Evolutionary conservation across 148 eudicot genomes (phyloP).

Genomic region (Vaccinium macrocarpon): DNA sequence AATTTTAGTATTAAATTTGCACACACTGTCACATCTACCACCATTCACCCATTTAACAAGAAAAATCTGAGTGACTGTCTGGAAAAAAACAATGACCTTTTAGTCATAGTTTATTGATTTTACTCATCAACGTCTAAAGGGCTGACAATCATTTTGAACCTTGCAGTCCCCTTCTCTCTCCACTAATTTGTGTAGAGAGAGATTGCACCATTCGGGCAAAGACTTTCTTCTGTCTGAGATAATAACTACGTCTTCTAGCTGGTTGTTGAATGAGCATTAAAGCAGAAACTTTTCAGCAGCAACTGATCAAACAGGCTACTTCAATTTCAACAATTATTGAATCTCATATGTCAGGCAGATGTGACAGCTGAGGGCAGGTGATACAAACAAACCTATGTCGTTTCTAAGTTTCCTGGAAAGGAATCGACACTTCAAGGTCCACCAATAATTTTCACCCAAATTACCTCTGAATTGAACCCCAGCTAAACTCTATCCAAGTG

Average conservation of each 20-base stretch:
- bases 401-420: not conserved
- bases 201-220: slow-evolving; percentile 1
- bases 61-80: not conserved
- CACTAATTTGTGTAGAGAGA: slow-evolving; percentile 14
- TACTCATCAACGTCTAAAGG: not conserved
- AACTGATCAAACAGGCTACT: slow-evolving; percentile 14
- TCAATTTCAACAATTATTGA: slow-evolving; percentile 13
- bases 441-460: slow-evolving; percentile 8
- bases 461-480: not conserved
- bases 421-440: no score
- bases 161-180: not conserved
- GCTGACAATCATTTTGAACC: not conserved
- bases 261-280: slow-evolving; percentile 20
- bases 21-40: not conserved
- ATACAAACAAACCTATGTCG: not conserved
- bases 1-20: not conserved
- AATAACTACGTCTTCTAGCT: slow-evolving; percentile 7
- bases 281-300: slow-evolving; percentile 10
- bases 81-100: not conserved
- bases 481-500: not conserved
- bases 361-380: not conserved
- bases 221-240: slow-evolving; percentile 5
- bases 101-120: not conserved
- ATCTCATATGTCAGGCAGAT: not conserved
- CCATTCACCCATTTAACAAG: not conserved